Evolutionary conservation across 2,329 filamentous ascomycete species (phyloP).

Genomic region (Dactylonectria estremocensis): DNA sequence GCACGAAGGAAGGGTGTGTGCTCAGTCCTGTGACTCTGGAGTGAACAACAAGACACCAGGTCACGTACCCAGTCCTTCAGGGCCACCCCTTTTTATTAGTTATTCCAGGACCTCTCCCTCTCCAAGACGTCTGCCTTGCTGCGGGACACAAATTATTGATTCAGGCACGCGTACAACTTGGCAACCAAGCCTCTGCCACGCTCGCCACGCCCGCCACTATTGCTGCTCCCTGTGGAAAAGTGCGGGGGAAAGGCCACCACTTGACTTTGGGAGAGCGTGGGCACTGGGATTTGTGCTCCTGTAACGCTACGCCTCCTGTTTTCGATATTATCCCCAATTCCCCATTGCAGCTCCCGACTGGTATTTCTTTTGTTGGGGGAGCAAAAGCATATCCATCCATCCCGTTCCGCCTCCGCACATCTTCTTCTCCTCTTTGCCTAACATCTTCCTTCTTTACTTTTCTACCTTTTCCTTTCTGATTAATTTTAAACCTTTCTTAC

Average conservation of each 20-base stretch:
- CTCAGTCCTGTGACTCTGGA: not conserved
- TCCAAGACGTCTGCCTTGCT: not conserved
- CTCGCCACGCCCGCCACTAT: constrained; percentile 5
- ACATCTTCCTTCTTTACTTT: not conserved
- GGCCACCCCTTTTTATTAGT: constrained; percentile 6
- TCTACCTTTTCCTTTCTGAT: not conserved
- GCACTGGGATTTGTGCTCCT: constrained; percentile 11
- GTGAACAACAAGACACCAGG: not conserved
- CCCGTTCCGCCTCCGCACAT: constrained; percentile 18
- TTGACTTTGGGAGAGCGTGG: constrained; percentile 13
- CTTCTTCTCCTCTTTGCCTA: constrained; percentile 11
- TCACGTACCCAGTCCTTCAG: not conserved
- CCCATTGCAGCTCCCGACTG: constrained; percentile 19
- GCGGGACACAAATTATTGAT: not conserved
- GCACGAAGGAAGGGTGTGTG: not conserved
- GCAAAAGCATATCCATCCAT: constrained; percentile 18
- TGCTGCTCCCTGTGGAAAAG: constrained; percentile 24
- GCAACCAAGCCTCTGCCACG: not conserved
- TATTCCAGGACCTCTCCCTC: constrained; percentile 4
- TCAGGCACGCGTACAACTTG: constrained; percentile 4
- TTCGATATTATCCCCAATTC: constrained; percentile 19
- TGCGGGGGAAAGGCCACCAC: constrained; percentile 27
- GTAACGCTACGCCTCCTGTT: constrained; percentile 27
- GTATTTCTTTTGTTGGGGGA: constrained; percentile 31
- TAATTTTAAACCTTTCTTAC: not conserved